Evolutionary conservation across 2,329 filamentous ascomycete species (phyloP).

Genomic region (Coniochaeta prunicola): DNA sequence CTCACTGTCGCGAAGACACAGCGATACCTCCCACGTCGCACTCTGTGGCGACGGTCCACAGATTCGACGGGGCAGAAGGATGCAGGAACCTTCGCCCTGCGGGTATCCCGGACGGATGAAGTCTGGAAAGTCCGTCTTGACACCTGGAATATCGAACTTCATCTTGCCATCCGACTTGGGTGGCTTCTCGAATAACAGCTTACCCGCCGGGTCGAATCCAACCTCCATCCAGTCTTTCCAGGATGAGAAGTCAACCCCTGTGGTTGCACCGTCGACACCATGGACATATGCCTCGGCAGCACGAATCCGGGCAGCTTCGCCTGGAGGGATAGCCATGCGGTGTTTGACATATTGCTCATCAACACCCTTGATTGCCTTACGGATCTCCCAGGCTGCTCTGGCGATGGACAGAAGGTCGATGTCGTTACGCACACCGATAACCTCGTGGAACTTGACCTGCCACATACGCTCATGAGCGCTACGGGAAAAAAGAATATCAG

Average conservation of each 20-base stretch:
- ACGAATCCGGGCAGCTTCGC: not conserved
- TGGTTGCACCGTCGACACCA: not conserved
- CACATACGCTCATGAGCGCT: not conserved
- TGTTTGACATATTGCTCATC: not conserved
- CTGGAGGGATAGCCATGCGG: not conserved
- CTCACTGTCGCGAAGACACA: not conserved
- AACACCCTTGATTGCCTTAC: not conserved
- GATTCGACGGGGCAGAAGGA: not conserved
- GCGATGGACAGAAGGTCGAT: not conserved
- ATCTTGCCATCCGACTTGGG: not conserved
- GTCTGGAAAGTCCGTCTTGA: not conserved
- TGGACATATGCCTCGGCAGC: not conserved
- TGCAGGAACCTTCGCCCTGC: not conserved
- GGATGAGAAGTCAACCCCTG: not conserved
- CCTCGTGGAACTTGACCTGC: not conserved
- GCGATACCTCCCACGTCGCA: not conserved
- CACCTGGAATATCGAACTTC: not conserved
- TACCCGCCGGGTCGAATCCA: not conserved
- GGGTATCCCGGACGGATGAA: not conserved
- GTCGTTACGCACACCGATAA: not conserved
- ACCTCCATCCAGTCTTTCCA: not conserved
- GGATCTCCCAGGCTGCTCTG: not conserved
- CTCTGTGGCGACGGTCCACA: not conserved
- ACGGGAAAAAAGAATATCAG: not conserved
- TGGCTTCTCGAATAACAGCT: not conserved